Percentiles rank a stretch among this genome's conserved stretches.
Conservation (phyloP, 2,329 filamentous ascomycete species). For the Ophiosphaerella narmari region DNA sequence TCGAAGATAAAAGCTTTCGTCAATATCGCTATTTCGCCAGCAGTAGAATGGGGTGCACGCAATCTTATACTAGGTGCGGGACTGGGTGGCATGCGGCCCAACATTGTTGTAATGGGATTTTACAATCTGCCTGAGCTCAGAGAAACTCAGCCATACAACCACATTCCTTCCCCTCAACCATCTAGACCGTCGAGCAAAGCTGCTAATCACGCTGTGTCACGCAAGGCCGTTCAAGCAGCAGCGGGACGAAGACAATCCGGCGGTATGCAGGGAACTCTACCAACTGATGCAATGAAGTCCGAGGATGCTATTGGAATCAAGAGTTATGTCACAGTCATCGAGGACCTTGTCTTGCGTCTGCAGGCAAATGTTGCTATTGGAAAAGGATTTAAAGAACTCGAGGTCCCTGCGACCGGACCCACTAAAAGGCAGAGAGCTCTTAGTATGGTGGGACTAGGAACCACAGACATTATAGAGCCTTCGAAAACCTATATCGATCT, state of each 20-base stretch:
- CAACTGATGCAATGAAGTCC: constrained; percentile 70
- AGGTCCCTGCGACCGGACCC: constrained; percentile 62
- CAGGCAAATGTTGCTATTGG: constrained; percentile 85
- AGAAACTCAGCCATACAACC: constrained; percentile 60
- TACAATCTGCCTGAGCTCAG: constrained; percentile 80
- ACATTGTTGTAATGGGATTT: constrained; percentile 80
- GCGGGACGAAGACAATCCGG: constrained; percentile 52
- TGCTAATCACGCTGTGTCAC: constrained; percentile 28
- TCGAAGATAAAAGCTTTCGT: constrained; percentile 89
- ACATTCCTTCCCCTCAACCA: constrained; percentile 57
- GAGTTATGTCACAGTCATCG: constrained; percentile 80
- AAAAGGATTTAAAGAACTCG: constrained; percentile 77
- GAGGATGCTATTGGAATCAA: constrained; percentile 71
- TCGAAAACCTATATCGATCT: constrained; percentile 81
- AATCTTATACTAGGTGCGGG: constrained; percentile 83
- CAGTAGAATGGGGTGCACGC: constrained; percentile 81
- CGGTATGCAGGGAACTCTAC: constrained; percentile 63
- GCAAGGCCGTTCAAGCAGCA: constrained; percentile 41
- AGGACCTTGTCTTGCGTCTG: constrained; percentile 77
- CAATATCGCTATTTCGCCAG: constrained; percentile 81
- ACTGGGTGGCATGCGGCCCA: constrained; percentile 84
- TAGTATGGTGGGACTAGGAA: constrained; percentile 26
- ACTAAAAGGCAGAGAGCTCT: constrained; percentile 32
- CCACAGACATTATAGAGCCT: constrained; percentile 57
- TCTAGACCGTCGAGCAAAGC: constrained; percentile 39